phyloP scores from a whole-genome alignment of 2,329 filamentous ascomycete genomes.

The Chrysoporthe puriensis region DNA sequence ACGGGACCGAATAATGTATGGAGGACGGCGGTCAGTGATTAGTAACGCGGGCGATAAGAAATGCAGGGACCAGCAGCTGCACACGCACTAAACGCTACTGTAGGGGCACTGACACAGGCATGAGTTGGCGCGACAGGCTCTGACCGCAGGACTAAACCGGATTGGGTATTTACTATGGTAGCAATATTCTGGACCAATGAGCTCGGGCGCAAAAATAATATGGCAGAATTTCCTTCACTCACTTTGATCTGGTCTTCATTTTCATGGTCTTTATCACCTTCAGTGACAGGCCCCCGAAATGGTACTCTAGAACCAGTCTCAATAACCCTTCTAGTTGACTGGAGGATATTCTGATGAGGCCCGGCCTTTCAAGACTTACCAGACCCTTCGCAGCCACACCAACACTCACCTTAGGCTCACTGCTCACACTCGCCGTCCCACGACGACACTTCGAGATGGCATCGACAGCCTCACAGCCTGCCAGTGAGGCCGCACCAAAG shows the following conservation, averaged over 20 bases:
- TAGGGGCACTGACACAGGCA: too few relatives aligned
- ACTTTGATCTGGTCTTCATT: not conserved
- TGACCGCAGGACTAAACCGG: slow-evolving; percentile 12
- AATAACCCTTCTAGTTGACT: too few relatives aligned
- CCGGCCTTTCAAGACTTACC: not conserved
- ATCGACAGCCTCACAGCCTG: slow-evolving; percentile 6
- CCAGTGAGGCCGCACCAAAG: slow-evolving; percentile 13
- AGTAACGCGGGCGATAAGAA: not conserved
- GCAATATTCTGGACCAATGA: slow-evolving; percentile 20
- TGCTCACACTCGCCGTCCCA: not conserved
- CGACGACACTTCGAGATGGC: slow-evolving; percentile 14
- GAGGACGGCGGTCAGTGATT: not conserved
- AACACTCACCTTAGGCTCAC: not conserved
- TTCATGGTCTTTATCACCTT: not conserved
- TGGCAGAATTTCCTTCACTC: slow-evolving; percentile 18
- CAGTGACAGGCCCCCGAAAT: not conserved
- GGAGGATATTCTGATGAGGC: slow-evolving; percentile 12
- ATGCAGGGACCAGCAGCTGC: not conserved
- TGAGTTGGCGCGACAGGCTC: not conserved
- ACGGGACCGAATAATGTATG: not conserved
- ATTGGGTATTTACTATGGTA: not conserved
- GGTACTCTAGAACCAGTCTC: not conserved
- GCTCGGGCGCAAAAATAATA: slow-evolving; percentile 23
- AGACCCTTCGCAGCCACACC: slow-evolving; percentile 16
- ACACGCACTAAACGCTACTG: too few relatives aligned